Evolutionary conservation across 306 rosid species (phyloP), one percentile per base, ranked within the genome.

Genomic region (Lotus japonicus): DNA sequence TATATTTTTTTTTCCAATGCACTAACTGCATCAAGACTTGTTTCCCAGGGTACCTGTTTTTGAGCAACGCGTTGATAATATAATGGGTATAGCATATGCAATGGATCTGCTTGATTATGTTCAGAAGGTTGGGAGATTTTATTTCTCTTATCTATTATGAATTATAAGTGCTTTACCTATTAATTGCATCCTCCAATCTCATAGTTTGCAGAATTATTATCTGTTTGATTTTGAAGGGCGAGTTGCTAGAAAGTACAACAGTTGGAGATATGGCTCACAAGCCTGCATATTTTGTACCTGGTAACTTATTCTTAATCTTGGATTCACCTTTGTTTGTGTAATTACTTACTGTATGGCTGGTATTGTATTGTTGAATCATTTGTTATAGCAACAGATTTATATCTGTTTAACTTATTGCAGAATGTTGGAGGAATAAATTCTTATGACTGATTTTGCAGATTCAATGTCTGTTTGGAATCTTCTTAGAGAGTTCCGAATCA

Each of bases 401-500:
- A 57, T 51, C 52, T 65, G 10, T 41, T 44, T 57, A n/a, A 16
- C 15, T 36, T 41, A 17, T 18, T 50, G 36, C 42, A 18, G 50
- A 60, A 42, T 69, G 53, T 55, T 62, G 35, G 56, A 38, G 59
- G 59, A 66, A 66, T 70, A 46, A 75, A 58, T 70, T 80, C 58
- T 75, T 76, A 42, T 76, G 44, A 61, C 26, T 52, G 64, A 33
- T 80, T 74, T 66, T 90, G 82, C 89, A 95, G 97, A 95, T 95
- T 91, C 97, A 68, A 95, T 95, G 99, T 95, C 92, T 21, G 97
- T 95, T 54, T 95, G 99, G 99, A 91, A 95, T 87, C 99, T 95
- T 85, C 97, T 95, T 62, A 84, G 99, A 77, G 99, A 95, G 85
- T 95, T 95, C 54, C 89, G 97, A 76, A 91, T 95, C 80, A 84